phyloP scores from a whole-genome alignment of 768 basidiomycete species.

The Tephrocybe sp. region DNA sequence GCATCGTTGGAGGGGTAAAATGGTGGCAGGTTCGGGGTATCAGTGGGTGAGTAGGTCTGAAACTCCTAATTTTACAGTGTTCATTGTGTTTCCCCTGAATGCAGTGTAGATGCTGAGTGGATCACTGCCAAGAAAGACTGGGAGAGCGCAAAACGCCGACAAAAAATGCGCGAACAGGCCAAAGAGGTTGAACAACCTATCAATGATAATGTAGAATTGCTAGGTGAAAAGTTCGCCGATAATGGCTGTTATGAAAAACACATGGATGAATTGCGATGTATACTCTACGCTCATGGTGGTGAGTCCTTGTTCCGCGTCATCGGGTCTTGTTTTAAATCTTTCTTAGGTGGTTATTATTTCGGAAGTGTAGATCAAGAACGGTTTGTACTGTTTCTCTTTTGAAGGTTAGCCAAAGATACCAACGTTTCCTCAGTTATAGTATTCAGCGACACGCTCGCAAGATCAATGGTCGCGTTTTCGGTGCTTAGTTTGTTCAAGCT shows the following conservation, averaged over 20 bases:
- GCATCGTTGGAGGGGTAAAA: slow-evolving; percentile 82
- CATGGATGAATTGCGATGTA: slow-evolving; percentile 84
- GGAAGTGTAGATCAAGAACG: slow-evolving; percentile 79
- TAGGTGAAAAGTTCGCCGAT: slow-evolving; percentile 18
- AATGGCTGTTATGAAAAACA: slow-evolving; percentile 55
- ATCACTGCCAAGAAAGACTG: slow-evolving; percentile 83
- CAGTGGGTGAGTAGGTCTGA: slow-evolving; percentile 50
- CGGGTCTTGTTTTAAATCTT: background rate
- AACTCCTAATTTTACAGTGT: background rate
- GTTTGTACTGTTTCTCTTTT: slow-evolving; percentile 24
- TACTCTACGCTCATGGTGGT: slow-evolving; percentile 82
- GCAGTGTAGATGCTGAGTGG: slow-evolving; percentile 85
- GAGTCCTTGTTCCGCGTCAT: slow-evolving; percentile 13
- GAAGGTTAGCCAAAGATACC: background rate
- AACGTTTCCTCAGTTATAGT: slow-evolving; percentile 46
- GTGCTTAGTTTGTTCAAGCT: slow-evolving; percentile 30
- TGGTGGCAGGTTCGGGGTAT: slow-evolving; percentile 97
- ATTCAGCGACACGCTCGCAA: slow-evolving; percentile 88
- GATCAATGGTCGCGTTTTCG: slow-evolving; percentile 87
- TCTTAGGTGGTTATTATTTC: slow-evolving; percentile 77
- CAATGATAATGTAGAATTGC: background rate
- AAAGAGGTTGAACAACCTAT: slow-evolving; percentile 16
- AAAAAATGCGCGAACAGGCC: slow-evolving; percentile 43
- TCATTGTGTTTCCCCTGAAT: background rate
- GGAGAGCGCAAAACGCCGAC: slow-evolving; percentile 59